Evolutionary conservation across 352 stramenopile genomes (phyloP).

Genomic region (Pythium graminicola): DNA sequence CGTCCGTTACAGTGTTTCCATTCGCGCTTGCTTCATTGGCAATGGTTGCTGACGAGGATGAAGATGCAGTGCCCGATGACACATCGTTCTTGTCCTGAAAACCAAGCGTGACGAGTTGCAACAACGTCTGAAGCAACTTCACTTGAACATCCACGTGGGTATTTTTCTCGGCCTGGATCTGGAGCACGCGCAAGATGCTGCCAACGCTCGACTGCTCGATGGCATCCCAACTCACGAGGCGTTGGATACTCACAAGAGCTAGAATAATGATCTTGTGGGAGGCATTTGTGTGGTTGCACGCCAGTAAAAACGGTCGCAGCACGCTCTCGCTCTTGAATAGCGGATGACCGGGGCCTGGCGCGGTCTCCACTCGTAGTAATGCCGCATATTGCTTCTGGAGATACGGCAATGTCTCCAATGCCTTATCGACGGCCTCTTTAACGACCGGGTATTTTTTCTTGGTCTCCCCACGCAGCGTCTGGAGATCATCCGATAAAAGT

Average conservation of each 20-base stretch:
- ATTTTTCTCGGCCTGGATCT: conserved; percentile 93
- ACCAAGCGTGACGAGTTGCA: conserved; percentile 79
- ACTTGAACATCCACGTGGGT: conserved; percentile 75
- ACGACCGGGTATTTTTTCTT: conserved; percentile 92
- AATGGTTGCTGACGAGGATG: neutral
- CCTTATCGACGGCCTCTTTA: conserved; percentile 94
- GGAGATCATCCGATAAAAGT: conserved; percentile 84
- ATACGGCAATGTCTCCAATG: conserved; percentile 89
- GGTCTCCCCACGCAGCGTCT: conserved; percentile 74
- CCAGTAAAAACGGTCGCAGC: conserved; percentile 94
- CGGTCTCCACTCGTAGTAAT: conserved; percentile 63
- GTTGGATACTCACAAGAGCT: conserved; percentile 93
- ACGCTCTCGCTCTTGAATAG: conserved; percentile 94
- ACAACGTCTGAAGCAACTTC: conserved; percentile 84
- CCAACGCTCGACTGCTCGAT: conserved; percentile 92
- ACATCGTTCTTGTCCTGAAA: conserved; percentile 48
- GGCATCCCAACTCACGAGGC: conserved; percentile 92
- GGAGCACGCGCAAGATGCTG: conserved; percentile 93
- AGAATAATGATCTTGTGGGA: conserved; percentile 91
- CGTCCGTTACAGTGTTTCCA: neutral
- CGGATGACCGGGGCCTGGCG: conserved; percentile 85
- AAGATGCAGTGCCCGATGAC: neutral
- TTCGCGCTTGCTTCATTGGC: neutral
- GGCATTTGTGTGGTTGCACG: conserved; percentile 96
- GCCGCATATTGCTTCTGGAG: conserved; percentile 94